These are phyloP conservation scores for Mucor velutinosus DNA, from an alignment of 371 early-diverging fungal genomes.

Conservation along the genomic window DNA sequence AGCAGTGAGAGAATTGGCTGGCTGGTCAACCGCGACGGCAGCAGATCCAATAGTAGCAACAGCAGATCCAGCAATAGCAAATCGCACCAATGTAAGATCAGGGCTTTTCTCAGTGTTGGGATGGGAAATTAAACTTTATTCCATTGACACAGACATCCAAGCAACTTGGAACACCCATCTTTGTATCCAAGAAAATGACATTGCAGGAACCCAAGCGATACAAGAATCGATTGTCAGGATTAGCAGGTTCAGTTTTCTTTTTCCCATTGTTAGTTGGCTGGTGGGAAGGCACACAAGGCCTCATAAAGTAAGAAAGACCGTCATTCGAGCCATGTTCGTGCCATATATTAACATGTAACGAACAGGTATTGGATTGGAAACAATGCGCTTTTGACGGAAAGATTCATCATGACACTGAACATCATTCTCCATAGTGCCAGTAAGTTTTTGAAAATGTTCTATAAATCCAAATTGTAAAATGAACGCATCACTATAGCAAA, in stretches of 20 bases:
- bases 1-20: conserved; percentile 45
- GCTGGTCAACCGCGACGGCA: conserved; percentile 21
- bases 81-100: not conserved
- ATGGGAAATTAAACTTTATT: not conserved
- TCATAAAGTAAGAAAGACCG: conserved; percentile 37
- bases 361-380: conserved; percentile 39
- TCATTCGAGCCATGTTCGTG: too few species aligned
- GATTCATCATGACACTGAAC: conserved; percentile 48
- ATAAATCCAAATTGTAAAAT: not conserved
- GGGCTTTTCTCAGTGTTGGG: not conserved
- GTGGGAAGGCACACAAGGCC: conserved; percentile 51
- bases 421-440: conserved; percentile 49
- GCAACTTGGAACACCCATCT: conserved; percentile 29
- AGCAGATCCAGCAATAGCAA: not conserved
- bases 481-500: conserved; percentile 46
- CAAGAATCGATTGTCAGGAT: conserved; percentile 31
- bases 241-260: conserved; percentile 46
- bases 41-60: not conserved
- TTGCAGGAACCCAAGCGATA: conserved; percentile 23
- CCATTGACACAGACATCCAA: not conserved
- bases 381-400: conserved; percentile 33
- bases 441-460: conserved; percentile 15
- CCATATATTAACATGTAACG: not conserved
- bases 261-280: conserved; percentile 51
- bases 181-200: conserved; percentile 39